Conservation (phyloP, 1,284 basidiomycete species). For the Hypsizygus ulmarius region DNA sequence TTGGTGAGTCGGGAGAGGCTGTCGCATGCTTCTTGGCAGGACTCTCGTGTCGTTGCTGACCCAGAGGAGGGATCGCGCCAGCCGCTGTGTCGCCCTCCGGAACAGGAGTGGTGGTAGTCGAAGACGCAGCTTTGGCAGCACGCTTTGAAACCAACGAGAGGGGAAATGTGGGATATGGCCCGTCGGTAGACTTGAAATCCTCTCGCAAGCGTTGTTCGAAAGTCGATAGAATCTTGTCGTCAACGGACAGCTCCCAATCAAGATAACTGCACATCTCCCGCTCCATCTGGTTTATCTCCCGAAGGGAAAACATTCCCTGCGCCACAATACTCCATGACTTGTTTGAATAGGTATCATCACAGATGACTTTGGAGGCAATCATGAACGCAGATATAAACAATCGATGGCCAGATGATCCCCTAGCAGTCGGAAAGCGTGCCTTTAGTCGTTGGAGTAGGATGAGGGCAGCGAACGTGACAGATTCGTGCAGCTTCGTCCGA, state of each 20-base stretch:
- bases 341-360: slow-evolving; percentile 96
- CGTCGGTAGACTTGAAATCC: slow-evolving; percentile 53
- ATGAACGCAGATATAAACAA: slow-evolving; percentile 93
- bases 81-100: slow-evolving; percentile 51
- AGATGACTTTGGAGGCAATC: slow-evolving; percentile 89
- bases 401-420: slow-evolving; percentile 88
- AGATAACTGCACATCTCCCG: slow-evolving; percentile 91
- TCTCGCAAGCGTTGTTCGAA: slow-evolving; percentile 63
- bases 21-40: slow-evolving; percentile 18
- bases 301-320: slow-evolving; percentile 85
- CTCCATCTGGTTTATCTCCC: slow-evolving; percentile 97
- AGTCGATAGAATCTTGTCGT: slow-evolving; percentile 58
- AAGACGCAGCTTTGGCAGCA: slow-evolving; percentile 39
- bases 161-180: slow-evolving; percentile 58
- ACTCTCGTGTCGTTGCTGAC: slow-evolving; percentile 39
- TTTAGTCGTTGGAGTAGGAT: slow-evolving; percentile 86
- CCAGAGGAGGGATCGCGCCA: slow-evolving; percentile 50
- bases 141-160: slow-evolving; percentile 57
- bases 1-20: slow-evolving; percentile 14
- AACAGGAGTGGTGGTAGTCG: slow-evolving; percentile 44
- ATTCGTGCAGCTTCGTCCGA: slow-evolving; percentile 78
- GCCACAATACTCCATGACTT: slow-evolving; percentile 95
- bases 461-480: slow-evolving; percentile 84
- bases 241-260: slow-evolving; percentile 87
- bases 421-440: slow-evolving; percentile 87